A percentile compares a stretch with the other conserved stretches of the same genome.
Conservation (phyloP, 129 eudicot genomes). For the Dittrichia graveolens region DNA sequence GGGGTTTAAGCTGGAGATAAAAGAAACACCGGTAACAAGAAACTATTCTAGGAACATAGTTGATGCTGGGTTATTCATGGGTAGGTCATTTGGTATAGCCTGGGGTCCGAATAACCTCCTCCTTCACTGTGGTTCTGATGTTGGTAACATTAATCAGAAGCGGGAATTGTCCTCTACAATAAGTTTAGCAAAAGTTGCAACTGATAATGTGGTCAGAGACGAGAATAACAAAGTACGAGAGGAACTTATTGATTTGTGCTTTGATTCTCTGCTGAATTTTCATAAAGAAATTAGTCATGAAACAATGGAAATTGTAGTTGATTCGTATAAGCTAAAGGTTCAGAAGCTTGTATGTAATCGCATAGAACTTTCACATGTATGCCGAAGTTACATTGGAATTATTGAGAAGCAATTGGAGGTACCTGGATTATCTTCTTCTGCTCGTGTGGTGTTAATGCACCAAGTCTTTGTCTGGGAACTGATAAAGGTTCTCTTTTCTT, state of each 20-base stretch:
- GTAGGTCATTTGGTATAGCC: constrained; percentile 84
- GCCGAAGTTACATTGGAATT: constrained; percentile 71
- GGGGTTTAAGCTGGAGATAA: constrained; percentile 69
- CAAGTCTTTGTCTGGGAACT: constrained; percentile 89
- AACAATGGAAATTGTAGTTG: constrained; percentile 50
- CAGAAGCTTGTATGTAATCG: constrained; percentile 64
- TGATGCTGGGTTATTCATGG: constrained; percentile 92
- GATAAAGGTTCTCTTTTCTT: constrained; percentile 83
- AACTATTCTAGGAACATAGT: constrained; percentile 71
- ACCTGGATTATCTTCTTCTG: constrained; percentile 60
- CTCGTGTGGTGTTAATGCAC: constrained; percentile 82
- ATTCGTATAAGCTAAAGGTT: constrained; percentile 57
- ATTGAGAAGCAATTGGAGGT: constrained; percentile 86
- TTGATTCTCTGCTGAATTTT: constrained; percentile 57
- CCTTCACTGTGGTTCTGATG: constrained; percentile 76
- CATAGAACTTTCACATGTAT: constrained; percentile 51
- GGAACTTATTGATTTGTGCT: constrained; percentile 65
- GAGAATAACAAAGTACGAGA: constrained; percentile 62
- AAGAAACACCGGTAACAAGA: constrained; percentile 70
- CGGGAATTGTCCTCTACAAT: constrained; percentile 63
- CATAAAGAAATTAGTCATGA: constrained; percentile 70
- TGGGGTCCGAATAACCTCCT: constrained; percentile 95
- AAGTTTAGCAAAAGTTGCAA: constrained; percentile 70
- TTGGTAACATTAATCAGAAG: constrained; percentile 42
- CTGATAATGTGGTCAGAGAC: constrained; percentile 77